Percentiles rank a stretch among this genome's conserved stretches.
Evolutionary conservation across 345 rosid genomes (phyloP).

Genomic region (Acer yangbiense): DNA sequence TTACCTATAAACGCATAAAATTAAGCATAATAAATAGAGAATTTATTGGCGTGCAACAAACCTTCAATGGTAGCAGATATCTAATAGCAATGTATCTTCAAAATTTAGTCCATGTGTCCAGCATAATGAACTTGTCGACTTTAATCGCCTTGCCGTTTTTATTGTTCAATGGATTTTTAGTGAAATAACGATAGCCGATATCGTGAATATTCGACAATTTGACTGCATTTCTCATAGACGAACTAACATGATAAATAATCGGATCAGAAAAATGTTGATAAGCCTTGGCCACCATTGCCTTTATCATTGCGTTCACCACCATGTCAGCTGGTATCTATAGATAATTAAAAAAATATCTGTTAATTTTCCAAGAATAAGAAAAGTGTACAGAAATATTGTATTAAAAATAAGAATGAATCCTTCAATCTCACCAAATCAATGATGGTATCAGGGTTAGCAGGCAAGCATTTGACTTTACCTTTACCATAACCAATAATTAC

Average conservation of each 20-base stretch:
- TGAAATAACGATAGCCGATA: background rate
- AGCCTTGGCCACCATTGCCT: background rate
- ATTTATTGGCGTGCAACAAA: background rate
- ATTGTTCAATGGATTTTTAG: slow-evolving; percentile 3
- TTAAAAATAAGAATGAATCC: no score
- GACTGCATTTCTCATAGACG: slow-evolving; percentile 24
- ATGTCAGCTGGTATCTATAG: slow-evolving; percentile 24
- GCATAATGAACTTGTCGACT: background rate
- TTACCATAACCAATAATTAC: slow-evolving; percentile 43
- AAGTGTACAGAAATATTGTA: no score
- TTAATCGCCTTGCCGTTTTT: slow-evolving; percentile 11
- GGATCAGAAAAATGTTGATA: no score
- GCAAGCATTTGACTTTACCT: slow-evolving; percentile 48
- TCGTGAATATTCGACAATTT: background rate
- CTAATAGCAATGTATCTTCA: background rate
- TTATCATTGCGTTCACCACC: slow-evolving; percentile 15
- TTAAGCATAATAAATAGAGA: no score
- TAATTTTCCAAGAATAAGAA: no score
- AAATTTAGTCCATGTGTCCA: background rate
- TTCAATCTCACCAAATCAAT: slow-evolving; percentile 47
- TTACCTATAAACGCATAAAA: no score
- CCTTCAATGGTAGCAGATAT: slow-evolving; percentile 20
- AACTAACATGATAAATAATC: slow-evolving; percentile 31
- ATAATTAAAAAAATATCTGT: background rate
- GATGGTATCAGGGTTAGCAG: slow-evolving; percentile 34